These are phyloP conservation scores for Puccinia polysora DNA, from an alignment of 1,284 basidiomycete genomes.

Conservation along the genomic window DNA sequence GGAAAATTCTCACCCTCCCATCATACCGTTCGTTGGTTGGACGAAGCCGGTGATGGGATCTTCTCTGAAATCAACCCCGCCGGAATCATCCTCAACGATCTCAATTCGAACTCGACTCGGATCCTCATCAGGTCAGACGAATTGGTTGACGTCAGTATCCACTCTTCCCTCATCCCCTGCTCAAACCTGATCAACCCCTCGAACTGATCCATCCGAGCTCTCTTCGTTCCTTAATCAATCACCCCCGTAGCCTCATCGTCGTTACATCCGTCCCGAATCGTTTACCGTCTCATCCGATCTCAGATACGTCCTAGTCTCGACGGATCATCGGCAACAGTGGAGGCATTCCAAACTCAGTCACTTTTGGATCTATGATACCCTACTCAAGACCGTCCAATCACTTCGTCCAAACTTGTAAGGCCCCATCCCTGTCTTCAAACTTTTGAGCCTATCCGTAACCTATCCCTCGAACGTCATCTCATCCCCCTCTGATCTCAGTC, in stretches of 20 bases:
- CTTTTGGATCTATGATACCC: constrained; percentile 74
- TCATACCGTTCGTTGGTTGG: constrained; percentile 32
- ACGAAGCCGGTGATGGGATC: constrained; percentile 77
- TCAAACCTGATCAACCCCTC: too few species aligned
- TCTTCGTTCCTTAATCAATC: constrained; percentile 42
- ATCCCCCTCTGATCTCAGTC: not conserved
- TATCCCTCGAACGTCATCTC: not conserved
- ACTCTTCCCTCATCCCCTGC: not conserved
- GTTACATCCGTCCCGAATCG: constrained; percentile 58
- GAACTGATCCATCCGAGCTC: too few species aligned
- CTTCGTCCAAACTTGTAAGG: constrained; percentile 56
- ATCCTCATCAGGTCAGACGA: constrained; percentile 60
- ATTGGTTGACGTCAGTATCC: constrained; percentile 62
- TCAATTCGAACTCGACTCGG: constrained; percentile 69
- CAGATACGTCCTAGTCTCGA: constrained; percentile 74
- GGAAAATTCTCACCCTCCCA: not conserved
- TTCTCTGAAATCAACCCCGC: constrained; percentile 63
- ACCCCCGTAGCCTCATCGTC: constrained; percentile 66
- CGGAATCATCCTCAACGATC: constrained; percentile 68
- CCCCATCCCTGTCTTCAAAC: too few species aligned
- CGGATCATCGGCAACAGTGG: constrained; percentile 76
- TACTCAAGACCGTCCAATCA: constrained; percentile 63
- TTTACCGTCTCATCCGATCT: constrained; percentile 84
- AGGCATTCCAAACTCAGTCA: constrained; percentile 80
- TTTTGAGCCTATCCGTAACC: not conserved